Evolutionary conservation across 495 filamentous ascomycete species (phyloP).

Genomic region (Pseudotulostoma volvatum): DNA sequence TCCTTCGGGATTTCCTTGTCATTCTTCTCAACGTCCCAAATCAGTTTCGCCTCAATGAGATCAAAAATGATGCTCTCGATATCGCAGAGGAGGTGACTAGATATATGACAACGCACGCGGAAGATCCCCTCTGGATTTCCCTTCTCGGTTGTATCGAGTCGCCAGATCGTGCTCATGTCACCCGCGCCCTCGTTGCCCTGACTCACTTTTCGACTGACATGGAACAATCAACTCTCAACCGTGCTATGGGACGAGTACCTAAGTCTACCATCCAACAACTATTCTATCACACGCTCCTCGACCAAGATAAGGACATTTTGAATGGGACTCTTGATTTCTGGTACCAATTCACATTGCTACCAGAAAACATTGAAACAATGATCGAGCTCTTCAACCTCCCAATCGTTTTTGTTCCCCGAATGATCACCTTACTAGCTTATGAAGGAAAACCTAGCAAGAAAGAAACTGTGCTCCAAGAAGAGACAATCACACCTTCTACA

Average conservation of each 20-base stretch:
- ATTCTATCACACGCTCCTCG: conserved; percentile 64
- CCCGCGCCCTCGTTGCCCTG: conserved; percentile 68
- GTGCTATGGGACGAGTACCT: conserved; percentile 53
- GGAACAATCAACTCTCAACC: conserved; percentile 49
- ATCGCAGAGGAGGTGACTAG: conserved; percentile 83
- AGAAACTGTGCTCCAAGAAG: conserved; percentile 27
- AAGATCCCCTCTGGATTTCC: conserved; percentile 65
- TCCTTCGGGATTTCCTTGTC: conserved; percentile 62
- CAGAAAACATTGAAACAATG: conserved; percentile 65
- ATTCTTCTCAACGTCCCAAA: conserved; percentile 66
- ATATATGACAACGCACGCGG: conserved; percentile 50
- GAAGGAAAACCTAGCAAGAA: conserved; percentile 33
- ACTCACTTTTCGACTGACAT: conserved; percentile 77
- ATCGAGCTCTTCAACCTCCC: conserved; percentile 45
- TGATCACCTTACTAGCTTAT: conserved; percentile 58
- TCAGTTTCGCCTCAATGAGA: conserved; percentile 57
- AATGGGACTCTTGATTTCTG: conserved; percentile 82
- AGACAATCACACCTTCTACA: conserved; percentile 31
- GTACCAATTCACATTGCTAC: conserved; percentile 80
- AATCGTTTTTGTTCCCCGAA: conserved; percentile 49
- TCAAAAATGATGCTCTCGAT: conserved; percentile 84
- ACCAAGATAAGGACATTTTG: conserved; percentile 73
- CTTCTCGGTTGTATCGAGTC: conserved; percentile 53
- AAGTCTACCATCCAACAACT: conserved; percentile 46
- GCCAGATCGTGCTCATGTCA: conserved; percentile 68